Percentiles rank a stretch among this genome's conserved stretches.
Conservation (phyloP, 495 filamentous ascomycete genomes). For the Talaromyces ruber region DNA sequence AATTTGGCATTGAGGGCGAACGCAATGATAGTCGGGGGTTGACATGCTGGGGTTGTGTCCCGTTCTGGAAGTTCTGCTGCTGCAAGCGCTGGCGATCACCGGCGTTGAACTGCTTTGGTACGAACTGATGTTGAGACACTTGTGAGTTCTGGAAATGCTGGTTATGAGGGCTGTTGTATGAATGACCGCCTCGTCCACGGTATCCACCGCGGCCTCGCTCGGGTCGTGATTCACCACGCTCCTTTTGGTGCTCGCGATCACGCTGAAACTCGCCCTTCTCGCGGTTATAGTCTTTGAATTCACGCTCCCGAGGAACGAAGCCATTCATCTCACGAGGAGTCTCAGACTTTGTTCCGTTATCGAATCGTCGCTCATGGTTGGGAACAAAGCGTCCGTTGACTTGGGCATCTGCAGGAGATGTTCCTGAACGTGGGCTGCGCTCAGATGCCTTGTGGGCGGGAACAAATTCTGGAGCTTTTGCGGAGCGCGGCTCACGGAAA, state of each 20-base stretch:
- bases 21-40: constrained; percentile 33
- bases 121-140: constrained; percentile 30
- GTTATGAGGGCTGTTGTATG: constrained; percentile 30
- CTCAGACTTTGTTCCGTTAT: constrained; percentile 33
- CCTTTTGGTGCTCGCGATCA: constrained; percentile 30
- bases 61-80: constrained; percentile 19
- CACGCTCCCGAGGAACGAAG: constrained; percentile 4
- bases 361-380: constrained; percentile 26
- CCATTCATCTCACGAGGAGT: constrained; percentile 18
- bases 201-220: constrained; percentile 46
- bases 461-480: constrained; percentile 22
- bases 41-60: constrained; percentile 17
- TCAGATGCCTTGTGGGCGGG: constrained; percentile 20
- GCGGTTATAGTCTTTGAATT: neutral
- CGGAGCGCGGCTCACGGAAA: constrained; percentile 26
- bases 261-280: constrained; percentile 14
- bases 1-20: constrained; percentile 42
- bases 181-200: constrained; percentile 43
- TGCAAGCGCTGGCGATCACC: constrained; percentile 35
- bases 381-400: constrained; percentile 19
- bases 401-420: constrained; percentile 29
- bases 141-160: constrained; percentile 41
- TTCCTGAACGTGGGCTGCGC: constrained; percentile 17
- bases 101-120: constrained; percentile 30
- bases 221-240: constrained; percentile 39